Base-by-base conservation (phyloP, 257 asterid species). In the Nicotiana knightiana region DNA sequence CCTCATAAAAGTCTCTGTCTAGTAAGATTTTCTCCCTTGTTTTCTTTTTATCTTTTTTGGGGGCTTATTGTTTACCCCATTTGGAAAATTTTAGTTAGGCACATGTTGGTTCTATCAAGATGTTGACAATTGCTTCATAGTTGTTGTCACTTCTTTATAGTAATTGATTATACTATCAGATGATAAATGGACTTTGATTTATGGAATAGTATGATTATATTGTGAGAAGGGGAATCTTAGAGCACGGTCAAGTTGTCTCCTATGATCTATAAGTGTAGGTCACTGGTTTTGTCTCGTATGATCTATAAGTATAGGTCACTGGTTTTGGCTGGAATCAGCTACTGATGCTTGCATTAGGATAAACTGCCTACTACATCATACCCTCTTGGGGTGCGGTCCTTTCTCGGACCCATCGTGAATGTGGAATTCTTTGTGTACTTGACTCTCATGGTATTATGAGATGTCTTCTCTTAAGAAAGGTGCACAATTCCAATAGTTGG, bases 111-210 rank as follows among this genome's bases (percentile, higher is more conserved):
- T 84, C 83, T 83, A 83, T 82, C 78, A 57, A 84, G 93, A 90
- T 75, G 80, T 93, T 85, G 97, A 92, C 93, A 84, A 90, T 82
- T 92, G 91, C 94, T 86, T 87, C 80, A 81, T 81, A 88, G 91
- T 89, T 86, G 93, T 87, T 91, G 96, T 85, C 87, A 87, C 93
- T 91, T 89, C 88, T 92, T 92, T 87, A 91, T 93, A 86, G 48
- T 43, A 8, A 91, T 82, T 86, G 93, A 84, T 85, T 81, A 80
- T 84, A 83, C 85, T 71, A 43, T 70, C 81, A 75, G 59, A 15
- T 30, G 76, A 63, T 64, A 64, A 64, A 30, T 15, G 24, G 43
- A 17, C 6, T 11, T 39, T 48, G 21, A 65, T 48, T 21, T 18
- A 33, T 35, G n/a, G 6, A 65, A 15, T 71, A 71, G 15, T 71